Evolutionary conservation across 306 rosid genomes (phyloP).

Genomic region (Chamaecrista fasciculata): DNA sequence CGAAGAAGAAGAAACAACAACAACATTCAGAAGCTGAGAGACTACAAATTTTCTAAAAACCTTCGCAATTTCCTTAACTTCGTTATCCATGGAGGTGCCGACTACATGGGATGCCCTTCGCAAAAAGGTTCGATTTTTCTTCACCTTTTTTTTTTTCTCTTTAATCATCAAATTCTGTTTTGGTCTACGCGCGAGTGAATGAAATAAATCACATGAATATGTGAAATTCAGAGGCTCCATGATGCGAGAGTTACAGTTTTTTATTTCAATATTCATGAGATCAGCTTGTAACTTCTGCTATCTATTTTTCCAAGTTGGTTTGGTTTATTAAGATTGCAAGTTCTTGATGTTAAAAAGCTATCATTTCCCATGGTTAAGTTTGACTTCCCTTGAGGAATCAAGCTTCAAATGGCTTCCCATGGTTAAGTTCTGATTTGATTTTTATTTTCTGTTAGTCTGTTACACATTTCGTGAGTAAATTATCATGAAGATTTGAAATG

Average conservation of each 20-base stretch:
- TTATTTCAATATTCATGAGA: constrained; percentile 15
- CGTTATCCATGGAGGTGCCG: constrained; percentile 61
- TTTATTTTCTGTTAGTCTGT: neutral
- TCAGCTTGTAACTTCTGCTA: neutral
- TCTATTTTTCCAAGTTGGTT: neutral
- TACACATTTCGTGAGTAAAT: neutral
- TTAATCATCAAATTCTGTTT: neutral
- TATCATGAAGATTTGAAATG: constrained; percentile 15
- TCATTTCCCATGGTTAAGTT: neutral
- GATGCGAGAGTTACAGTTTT: neutral
- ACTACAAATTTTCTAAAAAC: too few species aligned
- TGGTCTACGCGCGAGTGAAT: neutral
- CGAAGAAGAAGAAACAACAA: neutral
- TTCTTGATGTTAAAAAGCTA: neutral
- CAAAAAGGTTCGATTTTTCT: constrained; percentile 58
- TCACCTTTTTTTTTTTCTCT: neutral
- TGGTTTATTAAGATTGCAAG: neutral
- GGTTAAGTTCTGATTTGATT: neutral
- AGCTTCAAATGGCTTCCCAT: neutral
- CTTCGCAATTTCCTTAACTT: neutral
- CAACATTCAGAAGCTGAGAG: neutral
- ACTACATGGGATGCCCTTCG: constrained; percentile 98
- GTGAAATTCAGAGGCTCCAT: constrained; percentile 12
- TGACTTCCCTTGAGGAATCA: neutral
- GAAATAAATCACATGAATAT: neutral